These are phyloP conservation scores for Thraustochytrium striatum DNA, from an alignment of 352 stramenopile species.

Conservation along the genomic window DNA sequence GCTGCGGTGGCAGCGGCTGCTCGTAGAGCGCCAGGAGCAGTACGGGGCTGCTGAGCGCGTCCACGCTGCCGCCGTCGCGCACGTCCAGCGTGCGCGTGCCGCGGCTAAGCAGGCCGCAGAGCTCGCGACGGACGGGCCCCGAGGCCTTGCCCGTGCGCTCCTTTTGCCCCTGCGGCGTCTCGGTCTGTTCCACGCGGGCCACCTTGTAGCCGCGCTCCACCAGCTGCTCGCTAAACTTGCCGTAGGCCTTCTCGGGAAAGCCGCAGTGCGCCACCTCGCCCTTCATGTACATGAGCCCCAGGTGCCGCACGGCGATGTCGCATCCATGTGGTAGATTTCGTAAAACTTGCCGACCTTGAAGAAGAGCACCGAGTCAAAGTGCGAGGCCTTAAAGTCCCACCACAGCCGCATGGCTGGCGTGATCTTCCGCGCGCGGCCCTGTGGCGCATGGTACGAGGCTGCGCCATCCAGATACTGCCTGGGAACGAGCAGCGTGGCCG, in stretches of 20 bases:
- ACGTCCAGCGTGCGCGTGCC: slow-evolving; percentile 92
- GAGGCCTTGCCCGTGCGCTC: slow-evolving; percentile 72
- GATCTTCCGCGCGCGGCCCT: slow-evolving; percentile 54
- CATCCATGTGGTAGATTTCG: slow-evolving; percentile 93
- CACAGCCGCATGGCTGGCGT: slow-evolving; percentile 94
- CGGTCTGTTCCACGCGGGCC: slow-evolving; percentile 96
- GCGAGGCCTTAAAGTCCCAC: slow-evolving; percentile 94
- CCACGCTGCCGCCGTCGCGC: slow-evolving; percentile 68
- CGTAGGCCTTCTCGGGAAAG: slow-evolving; percentile 96
- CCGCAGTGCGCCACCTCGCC: slow-evolving; percentile 88
- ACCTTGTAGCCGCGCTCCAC: slow-evolving; percentile 94
- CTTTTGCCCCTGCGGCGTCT: slow-evolving; percentile 95
- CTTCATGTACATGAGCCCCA: slow-evolving; percentile 98
- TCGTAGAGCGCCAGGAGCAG: slow-evolving; percentile 1
- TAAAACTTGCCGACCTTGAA: slow-evolving; percentile 91
- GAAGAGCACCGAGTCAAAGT: slow-evolving; percentile 96
- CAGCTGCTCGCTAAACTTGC: slow-evolving; percentile 87
- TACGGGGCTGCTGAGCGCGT: slow-evolving; percentile 44
- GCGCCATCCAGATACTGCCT: slow-evolving; percentile 67
- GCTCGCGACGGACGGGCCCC: slow-evolving; percentile 85
- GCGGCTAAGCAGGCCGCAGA: slow-evolving; percentile 89
- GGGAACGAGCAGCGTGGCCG: slow-evolving; percentile 82
- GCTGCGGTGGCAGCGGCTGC: slow-evolving; percentile 25
- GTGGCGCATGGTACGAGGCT: slow-evolving; percentile 57
- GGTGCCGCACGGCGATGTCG: slow-evolving; percentile 92